Evolutionary conservation across 352 stramenopile genomes (phyloP), one percentile per base, ranked within the genome.

Genomic region (Vaucheria bursata): DNA sequence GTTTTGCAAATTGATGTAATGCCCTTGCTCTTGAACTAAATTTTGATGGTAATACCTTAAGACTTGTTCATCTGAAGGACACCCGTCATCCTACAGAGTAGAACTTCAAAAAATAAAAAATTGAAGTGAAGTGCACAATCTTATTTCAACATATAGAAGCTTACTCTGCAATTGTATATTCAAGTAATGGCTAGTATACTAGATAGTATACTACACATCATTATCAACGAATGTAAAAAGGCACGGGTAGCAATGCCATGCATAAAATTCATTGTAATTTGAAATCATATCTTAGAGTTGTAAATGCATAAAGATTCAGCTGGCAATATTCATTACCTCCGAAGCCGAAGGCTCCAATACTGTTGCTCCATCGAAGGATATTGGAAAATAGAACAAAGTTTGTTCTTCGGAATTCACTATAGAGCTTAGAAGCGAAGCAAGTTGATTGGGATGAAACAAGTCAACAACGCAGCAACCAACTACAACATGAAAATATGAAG

Each of bases 401-500:
- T 36, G 25, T 25, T 29, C 45, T 5, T 49, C 45, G 71, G 64
- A 35, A 25, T 33, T 53, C 18, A 59, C 35, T 1, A 80, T 52
- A n/a, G 45, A 45, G 32, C 25, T 33, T 49, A 79, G 38, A 45
- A 49, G 37, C 25, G 40, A 33, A 33, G 69, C n/a, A 3, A 83
- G 66, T 12, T 66, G 64, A 12, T 31, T 1, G 7, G 88, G 88
- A 81, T 91, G 78, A 59, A 91, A 88, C 37, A 92, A 83, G 85
- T 92, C 88, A 39, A 88, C 88, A 83, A 92, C 89, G 71, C 87
- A 91, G 78, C 88, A 91, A 49, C 88, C 88, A 35, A 91, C 85
- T 36, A 92, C 87, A 0, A 91, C 78, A 81, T 91, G 70, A 29
- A 85, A 86, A 12, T n/a, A 0, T 65, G 53, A 34, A 31, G 6